These are phyloP conservation scores for Aspergillus cavernicola DNA, from an alignment of 495 filamentous ascomycete species.

Conservation along the genomic window DNA sequence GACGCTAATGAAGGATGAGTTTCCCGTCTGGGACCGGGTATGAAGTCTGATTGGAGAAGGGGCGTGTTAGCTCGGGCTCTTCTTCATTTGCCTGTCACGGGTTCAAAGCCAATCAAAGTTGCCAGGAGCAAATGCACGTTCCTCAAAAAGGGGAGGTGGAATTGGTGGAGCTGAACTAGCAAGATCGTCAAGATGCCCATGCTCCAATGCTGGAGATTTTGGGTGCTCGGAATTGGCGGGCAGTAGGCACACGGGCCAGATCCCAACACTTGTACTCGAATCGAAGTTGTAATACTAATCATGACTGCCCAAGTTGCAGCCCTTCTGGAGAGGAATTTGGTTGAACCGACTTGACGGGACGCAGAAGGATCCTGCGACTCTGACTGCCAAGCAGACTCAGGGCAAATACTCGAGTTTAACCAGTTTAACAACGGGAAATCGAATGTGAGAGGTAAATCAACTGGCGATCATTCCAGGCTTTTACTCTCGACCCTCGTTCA, in stretches of 20 bases:
- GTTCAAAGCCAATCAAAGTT: conserved; percentile 16
- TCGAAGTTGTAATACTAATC: too few species aligned
- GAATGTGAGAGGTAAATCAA: conserved; percentile 2
- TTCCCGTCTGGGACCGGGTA: conserved; percentile 15
- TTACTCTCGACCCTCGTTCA: background rate
- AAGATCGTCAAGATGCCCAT: conserved; percentile 23
- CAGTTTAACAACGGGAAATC: background rate
- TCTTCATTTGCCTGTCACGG: conserved; percentile 20
- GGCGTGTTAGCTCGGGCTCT: conserved; percentile 10
- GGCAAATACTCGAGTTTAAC: background rate
- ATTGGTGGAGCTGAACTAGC: conserved; percentile 19
- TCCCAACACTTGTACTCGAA: too few species aligned
- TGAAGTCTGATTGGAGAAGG: conserved; percentile 16
- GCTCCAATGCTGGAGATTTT: conserved; percentile 8
- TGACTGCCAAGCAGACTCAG: conserved; percentile 2
- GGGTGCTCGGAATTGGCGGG: conserved; percentile 17
- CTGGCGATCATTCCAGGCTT: conserved; percentile 4
- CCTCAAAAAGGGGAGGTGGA: conserved; percentile 11
- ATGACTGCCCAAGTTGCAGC: too few species aligned
- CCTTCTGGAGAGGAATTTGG: conserved; percentile 10
- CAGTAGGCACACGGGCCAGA: conserved; percentile 2
- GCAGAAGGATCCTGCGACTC: conserved; percentile 8
- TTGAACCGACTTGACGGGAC: conserved; percentile 23
- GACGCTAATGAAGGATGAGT: conserved; percentile 16
- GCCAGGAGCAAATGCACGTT: conserved; percentile 13